A percentile compares a stretch with the other conserved stretches of the same genome.
These are phyloP conservation scores for Linum lewisii DNA, from an alignment of 345 rosid genomes.

Conservation along the genomic window DNA sequence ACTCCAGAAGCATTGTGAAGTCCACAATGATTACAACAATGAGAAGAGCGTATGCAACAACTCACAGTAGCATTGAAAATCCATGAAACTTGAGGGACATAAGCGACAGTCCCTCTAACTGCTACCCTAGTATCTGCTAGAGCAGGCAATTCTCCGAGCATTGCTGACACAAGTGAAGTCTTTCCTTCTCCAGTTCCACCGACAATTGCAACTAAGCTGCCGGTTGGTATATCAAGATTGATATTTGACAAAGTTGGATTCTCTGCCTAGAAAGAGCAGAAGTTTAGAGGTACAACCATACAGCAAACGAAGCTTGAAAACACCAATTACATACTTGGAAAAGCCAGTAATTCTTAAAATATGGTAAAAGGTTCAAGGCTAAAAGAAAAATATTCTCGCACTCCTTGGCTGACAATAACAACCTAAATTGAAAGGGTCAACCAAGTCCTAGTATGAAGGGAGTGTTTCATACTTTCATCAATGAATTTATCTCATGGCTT, in stretches of 20 bases:
- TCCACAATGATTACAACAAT: neutral
- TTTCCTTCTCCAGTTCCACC: constrained; percentile 12
- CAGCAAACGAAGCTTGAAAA: neutral
- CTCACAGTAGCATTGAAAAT: constrained; percentile 9
- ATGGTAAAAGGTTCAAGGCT: neutral
- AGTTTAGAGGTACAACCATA: neutral
- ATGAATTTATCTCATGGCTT: neutral
- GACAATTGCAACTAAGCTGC: constrained; percentile 11
- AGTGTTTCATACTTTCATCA: neutral
- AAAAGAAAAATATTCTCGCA: neutral
- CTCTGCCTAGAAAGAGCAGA: constrained; percentile 1
- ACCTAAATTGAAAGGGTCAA: neutral
- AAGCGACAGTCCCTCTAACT: constrained; percentile 7
- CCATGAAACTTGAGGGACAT: constrained; percentile 10
- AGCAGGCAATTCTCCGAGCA: constrained; percentile 7
- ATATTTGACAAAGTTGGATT: constrained; percentile 6
- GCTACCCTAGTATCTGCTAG: constrained; percentile 1
- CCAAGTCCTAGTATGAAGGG: neutral
- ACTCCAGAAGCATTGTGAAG: neutral
- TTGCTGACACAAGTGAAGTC: constrained; percentile 8
- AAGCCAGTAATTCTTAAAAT: neutral
- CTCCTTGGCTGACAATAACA: neutral
- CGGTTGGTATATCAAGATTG: constrained; percentile 6
- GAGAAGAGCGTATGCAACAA: neutral
- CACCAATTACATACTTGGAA: neutral